phyloP scores from a whole-genome alignment of 306 rosid species.

The Cicer yamashitae region DNA sequence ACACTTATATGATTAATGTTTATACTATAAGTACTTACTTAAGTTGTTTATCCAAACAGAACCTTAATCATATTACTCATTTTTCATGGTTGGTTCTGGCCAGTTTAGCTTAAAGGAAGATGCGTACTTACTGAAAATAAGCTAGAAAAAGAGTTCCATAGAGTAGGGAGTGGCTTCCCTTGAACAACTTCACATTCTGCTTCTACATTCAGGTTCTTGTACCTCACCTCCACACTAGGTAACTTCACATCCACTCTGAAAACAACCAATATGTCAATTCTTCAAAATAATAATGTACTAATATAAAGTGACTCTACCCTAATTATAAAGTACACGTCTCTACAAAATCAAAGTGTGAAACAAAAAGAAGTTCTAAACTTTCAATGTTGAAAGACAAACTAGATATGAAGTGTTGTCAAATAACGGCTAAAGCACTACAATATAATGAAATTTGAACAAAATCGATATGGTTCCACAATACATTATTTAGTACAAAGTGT shows the following conservation, averaged over 20 bases:
- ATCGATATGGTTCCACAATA: too few relatives aligned
- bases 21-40: too few relatives aligned
- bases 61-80: background rate
- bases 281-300: slow-evolving; percentile 30
- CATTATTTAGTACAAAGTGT: too few relatives aligned
- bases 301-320: background rate
- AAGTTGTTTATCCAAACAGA: too few relatives aligned
- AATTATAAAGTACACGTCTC: too few relatives aligned
- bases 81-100: slow-evolving; percentile 1
- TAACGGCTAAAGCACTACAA: too few relatives aligned
- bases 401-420: too few relatives aligned
- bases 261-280: slow-evolving; percentile 43
- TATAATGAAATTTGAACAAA: too few relatives aligned
- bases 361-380: slow-evolving; percentile 13
- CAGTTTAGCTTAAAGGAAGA: slow-evolving; percentile 36
- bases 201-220: slow-evolving; percentile 56
- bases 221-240: slow-evolving; percentile 63
- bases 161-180: slow-evolving; percentile 69
- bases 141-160: slow-evolving; percentile 61
- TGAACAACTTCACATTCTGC: slow-evolving; percentile 65
- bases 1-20: too few relatives aligned
- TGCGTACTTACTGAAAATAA: slow-evolving; percentile 55
- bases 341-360: background rate
- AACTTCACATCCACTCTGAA: slow-evolving; percentile 59
- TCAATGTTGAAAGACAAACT: slow-evolving; percentile 10